phyloP scores from a whole-genome alignment of 2,329 filamentous ascomycete genomes.

The Fusarium redolens region DNA sequence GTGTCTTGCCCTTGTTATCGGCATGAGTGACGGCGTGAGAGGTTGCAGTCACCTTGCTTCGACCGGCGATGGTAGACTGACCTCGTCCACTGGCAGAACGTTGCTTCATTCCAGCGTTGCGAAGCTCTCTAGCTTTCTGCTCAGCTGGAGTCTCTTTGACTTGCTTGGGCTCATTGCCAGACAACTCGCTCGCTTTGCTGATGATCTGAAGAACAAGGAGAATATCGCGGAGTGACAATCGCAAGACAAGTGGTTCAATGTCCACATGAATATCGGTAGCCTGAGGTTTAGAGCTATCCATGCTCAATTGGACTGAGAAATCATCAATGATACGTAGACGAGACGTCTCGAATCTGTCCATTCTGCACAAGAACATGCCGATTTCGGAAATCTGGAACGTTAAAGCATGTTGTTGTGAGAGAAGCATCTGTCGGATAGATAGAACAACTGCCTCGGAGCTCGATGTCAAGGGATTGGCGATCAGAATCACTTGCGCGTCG shows the following conservation, averaged over 20 bases:
- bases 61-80: conserved; percentile 60
- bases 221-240: conserved; percentile 93
- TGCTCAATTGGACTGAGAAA: conserved; percentile 89
- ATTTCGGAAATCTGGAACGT: conserved; percentile 94
- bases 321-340: conserved; percentile 94
- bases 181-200: conserved; percentile 89
- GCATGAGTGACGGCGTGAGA: conserved; percentile 38
- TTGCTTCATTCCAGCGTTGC: conserved; percentile 62
- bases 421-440: conserved; percentile 90
- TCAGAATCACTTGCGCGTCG: conserved; percentile 94
- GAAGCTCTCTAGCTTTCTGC: conserved; percentile 66
- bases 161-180: conserved; percentile 68
- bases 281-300: conserved; percentile 75
- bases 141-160: conserved; percentile 56
- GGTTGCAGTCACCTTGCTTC: conserved; percentile 55
- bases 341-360: conserved; percentile 96
- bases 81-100: conserved; percentile 68
- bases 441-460: conserved; percentile 97
- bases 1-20: conserved; percentile 37
- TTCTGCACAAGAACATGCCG: conserved; percentile 98
- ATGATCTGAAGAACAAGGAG: conserved; percentile 93
- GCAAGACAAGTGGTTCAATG: conserved; percentile 89
- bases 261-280: conserved; percentile 85
- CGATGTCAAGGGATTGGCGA: conserved; percentile 89
- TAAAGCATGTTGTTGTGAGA: conserved; percentile 93